phyloP scores from a whole-genome alignment of 2,329 filamentous ascomycete species.

The Fusarium sambucinum region DNA sequence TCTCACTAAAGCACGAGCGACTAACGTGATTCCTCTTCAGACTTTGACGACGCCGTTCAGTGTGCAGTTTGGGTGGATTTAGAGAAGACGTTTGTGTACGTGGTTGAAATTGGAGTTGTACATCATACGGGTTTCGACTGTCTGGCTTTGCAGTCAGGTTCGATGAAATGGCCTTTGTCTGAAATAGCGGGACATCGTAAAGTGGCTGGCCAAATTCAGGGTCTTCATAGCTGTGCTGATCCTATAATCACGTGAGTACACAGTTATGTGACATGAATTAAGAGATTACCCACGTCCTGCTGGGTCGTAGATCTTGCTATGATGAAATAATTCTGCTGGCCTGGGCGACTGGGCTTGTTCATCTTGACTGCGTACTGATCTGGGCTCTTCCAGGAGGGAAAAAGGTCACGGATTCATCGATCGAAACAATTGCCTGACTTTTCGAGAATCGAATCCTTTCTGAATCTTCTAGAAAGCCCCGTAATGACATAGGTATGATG shows the following conservation, averaged over 20 bases:
- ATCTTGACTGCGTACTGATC: not conserved
- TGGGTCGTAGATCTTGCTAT: not conserved
- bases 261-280: not conserved
- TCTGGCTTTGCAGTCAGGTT: not conserved
- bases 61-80: not conserved
- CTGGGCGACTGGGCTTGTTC: not conserved
- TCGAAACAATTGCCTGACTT: not conserved
- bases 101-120: not conserved
- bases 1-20: not conserved
- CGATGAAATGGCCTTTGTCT: not conserved
- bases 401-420: not conserved
- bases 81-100: not conserved
- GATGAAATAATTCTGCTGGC: not conserved
- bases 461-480: not conserved
- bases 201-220: slow-evolving; percentile 17
- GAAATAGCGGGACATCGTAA: slow-evolving; percentile 14
- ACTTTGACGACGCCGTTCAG: not conserved
- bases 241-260: slow-evolving; percentile 17
- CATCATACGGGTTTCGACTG: not conserved
- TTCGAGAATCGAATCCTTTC: slow-evolving; percentile 7
- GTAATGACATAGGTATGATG: slow-evolving; percentile 16
- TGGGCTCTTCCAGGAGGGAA: not conserved
- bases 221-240: not conserved
- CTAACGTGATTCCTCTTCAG: not conserved
- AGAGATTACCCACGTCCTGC: slow-evolving; percentile 12